Base-by-base conservation (phyloP, 108 stramenopile genomes). In the Fragilaria radians region DNA sequence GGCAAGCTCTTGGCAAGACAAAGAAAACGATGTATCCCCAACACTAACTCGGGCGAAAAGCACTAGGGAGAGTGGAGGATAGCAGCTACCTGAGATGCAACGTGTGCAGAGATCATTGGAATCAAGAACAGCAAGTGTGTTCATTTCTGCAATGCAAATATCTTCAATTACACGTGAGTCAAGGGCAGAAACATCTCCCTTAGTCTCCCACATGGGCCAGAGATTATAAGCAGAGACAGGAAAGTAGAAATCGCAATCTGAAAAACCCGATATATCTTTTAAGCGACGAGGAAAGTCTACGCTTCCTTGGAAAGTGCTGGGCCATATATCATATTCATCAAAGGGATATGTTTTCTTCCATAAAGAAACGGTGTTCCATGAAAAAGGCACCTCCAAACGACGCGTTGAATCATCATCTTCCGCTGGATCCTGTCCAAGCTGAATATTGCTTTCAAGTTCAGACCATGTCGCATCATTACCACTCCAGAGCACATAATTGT, bases 31-130 rank as follows among this genome's bases (percentile, higher is more conserved):
- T 47, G 59, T 30, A 11, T 46, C 54, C 18, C 28, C 29, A 5
- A 82, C 46, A 14, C 62, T 54, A 21, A 68, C 26, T 27, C 77
- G 62, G 14, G 74, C 73, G 46, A 66, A 66, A 7, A 76, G 52
- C 21, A 82, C 74, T 14, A 74, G 23, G 0, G 70, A 72, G 46
- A 54, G 67, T 0, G 81, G 77, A 7, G 70, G 72, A 30, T 76
- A 60, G 34, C 81, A 78, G 4, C 54, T 57, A 18, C 51, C 61
- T 22, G 54, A 34, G 21, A 23, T 42, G 1, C 63, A 42, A 32
- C 73, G 67, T 54, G 64, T 65, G 30, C 76, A 77, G 21, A 68
- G 64, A 3, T 56, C 53, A 7, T 73, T 51, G 9, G 57, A 53
- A 61, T 73, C 66, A 26, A 73, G 47, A 48, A 66, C 31, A 11